A percentile compares a stretch with the other conserved stretches of the same genome.
Evolutionary conservation across 2,329 filamentous ascomycete genomes (phyloP).

Genomic region (Colletotrichum higginsianum): DNA sequence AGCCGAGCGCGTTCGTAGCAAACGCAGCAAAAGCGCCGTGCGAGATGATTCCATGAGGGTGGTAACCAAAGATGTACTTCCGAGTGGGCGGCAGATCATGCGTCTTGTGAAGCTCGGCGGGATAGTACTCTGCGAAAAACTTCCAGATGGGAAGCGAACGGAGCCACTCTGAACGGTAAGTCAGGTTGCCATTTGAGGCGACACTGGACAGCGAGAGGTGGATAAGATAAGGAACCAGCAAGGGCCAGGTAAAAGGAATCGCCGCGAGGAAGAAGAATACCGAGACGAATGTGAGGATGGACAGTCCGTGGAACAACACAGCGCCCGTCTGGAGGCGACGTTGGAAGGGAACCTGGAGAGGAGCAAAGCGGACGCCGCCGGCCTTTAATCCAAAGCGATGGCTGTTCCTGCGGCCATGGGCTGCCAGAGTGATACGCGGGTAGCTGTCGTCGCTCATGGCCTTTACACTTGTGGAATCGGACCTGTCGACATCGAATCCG

Average conservation of each 20-base stretch:
- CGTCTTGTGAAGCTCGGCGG: conserved; percentile 88
- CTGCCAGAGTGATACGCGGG: conserved; percentile 36
- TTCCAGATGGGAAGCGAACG: conserved; percentile 85
- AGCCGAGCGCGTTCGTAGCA: conserved; percentile 89
- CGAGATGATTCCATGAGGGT: conserved; percentile 97
- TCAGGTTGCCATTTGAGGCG: conserved; percentile 81
- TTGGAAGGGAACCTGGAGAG: conserved; percentile 79
- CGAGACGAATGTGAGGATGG: conserved; percentile 79
- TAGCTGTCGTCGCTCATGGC: conserved; percentile 37
- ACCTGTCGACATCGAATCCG: conserved; percentile 29
- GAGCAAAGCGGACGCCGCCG: conserved; percentile 84
- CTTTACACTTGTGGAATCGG: conserved; percentile 31
- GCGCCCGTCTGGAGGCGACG: conserved; percentile 84
- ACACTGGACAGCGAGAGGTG: conserved; percentile 87
- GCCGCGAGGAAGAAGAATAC: conserved; percentile 92
- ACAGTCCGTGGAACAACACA: conserved; percentile 80
- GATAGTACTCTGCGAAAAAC: conserved; percentile 93
- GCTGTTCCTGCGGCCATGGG: conserved; percentile 28
- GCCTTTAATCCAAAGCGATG: conserved; percentile 54
- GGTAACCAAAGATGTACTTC: conserved; percentile 98
- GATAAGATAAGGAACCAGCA: conserved; percentile 82
- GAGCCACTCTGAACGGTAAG: conserved; percentile 81
- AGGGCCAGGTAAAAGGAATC: conserved; percentile 92
- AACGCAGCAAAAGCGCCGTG: conserved; percentile 97
- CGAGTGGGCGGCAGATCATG: conserved; percentile 82